These are phyloP conservation scores for Deakozyma indianensis DNA, from an alignment of 805 yeast genomes.

Conservation along the genomic window DNA sequence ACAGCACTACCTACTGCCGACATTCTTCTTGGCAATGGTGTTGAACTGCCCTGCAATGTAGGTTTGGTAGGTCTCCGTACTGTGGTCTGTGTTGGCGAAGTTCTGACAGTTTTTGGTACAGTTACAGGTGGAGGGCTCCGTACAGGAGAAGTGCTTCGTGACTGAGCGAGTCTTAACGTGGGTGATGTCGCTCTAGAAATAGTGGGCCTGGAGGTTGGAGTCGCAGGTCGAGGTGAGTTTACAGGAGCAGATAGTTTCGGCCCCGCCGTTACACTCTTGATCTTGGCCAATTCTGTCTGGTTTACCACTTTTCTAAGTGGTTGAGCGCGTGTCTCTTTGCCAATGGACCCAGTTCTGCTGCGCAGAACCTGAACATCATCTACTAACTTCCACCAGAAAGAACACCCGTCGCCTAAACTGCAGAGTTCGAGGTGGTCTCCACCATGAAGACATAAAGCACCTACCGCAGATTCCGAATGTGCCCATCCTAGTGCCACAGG, in stretches of 20 bases:
- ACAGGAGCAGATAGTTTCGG: constrained; percentile 5
- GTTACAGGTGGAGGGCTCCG: background rate
- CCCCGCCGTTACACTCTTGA: background rate
- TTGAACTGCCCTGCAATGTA: background rate
- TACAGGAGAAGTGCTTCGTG: background rate
- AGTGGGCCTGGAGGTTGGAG: background rate
- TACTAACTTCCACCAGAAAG: background rate
- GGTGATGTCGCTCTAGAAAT: background rate
- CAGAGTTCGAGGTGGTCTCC: too few relatives aligned
- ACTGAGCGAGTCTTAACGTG: background rate
- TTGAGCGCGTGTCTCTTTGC: constrained; percentile 1
- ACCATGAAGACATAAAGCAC: constrained; percentile 19
- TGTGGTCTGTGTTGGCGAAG: too few relatives aligned
- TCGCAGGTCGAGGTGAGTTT: background rate
- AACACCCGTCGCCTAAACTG: background rate
- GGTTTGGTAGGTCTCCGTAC: too few relatives aligned
- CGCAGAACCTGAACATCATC: background rate
- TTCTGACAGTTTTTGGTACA: background rate
- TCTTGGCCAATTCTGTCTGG: constrained; percentile 10
- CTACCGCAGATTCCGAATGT: constrained; percentile 37
- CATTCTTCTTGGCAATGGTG: background rate
- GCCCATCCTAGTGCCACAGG: constrained; percentile 44
- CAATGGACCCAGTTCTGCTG: background rate
- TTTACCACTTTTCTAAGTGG: constrained; percentile 12
- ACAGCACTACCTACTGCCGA: constrained; percentile 1